Evolutionary conservation across 352 stramenopile genomes (phyloP), one percentile per base, ranked within the genome.

Genomic region (Pythium myriotylum): DNA sequence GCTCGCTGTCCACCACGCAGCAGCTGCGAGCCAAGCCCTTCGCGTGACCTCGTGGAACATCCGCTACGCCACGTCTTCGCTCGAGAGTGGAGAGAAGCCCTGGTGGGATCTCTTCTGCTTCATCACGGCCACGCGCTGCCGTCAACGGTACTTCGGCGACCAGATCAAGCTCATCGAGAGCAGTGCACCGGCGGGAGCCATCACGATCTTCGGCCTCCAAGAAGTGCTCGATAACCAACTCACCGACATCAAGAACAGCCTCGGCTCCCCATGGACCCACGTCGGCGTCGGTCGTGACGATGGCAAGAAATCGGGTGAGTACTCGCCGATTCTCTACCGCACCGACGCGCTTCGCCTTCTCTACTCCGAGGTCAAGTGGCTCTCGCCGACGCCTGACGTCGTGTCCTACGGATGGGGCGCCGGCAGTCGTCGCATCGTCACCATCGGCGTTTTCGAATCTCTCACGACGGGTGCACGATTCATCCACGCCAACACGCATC

Each of bases 171-270:
- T 43, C 26, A 61, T 43, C 26, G 54, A 40, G 27, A 39, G 14
- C 3, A 54, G 9, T 12, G 55, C 55, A 8, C 55, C 55, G 2
- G 14, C 55, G 2, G 55, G 55, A 7, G 55, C 55, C 24, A 24
- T 63, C 33, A 63, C 55, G 35, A 24, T 63, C 45, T 55, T 63
- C 39, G 55, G 55, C 22, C 55, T 63, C 35, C 55, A 63, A 16
- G 55, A 63, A 22, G 55, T 63, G 22, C 55, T 63, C 33, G 22
- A 63, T 33, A 63, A 63, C 55, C 55, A 63, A 35, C 55, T 63
- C 45, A 55, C 22, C 19, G 55, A 63, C 35, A 63, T 63, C 55
- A 63, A 63, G 46, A 56, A 63, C 45, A 35, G 43, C 17, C 45
- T 63, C 13, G 55, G 55, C 22, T 49, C 45, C 13, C 19, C 24